phyloP scores from a whole-genome alignment of 164 flowering plant genomes.

The Pachysandra terminalis region DNA sequence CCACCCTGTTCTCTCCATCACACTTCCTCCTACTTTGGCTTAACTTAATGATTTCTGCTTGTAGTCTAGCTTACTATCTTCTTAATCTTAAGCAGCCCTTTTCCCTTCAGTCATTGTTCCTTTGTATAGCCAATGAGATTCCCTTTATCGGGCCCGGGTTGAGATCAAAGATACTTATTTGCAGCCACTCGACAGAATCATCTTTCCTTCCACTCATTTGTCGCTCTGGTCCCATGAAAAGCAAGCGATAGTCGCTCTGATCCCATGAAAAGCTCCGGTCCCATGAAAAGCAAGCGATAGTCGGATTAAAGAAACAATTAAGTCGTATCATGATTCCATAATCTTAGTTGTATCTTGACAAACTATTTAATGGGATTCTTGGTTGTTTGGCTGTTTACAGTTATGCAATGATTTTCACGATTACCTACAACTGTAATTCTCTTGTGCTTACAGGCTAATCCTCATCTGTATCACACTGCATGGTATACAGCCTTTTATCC shows the following conservation, averaged over 20 bases:
- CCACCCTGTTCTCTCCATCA: slow-evolving; percentile 1
- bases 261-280: neutral
- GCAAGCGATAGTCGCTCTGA: too few species aligned
- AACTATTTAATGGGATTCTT: neutral
- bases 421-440: too few species aligned
- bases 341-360: neutral
- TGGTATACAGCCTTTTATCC: too few species aligned
- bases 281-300: neutral
- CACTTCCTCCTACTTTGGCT: neutral
- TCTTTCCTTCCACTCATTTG: neutral
- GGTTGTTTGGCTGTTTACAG: neutral
- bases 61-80: neutral
- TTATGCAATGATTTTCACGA: too few species aligned
- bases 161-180: neutral
- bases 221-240: neutral
- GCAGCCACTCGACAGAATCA: neutral
- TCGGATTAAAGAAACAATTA: neutral
- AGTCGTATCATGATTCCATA: neutral
- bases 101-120: neutral
- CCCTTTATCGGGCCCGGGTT: neutral
- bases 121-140: neutral
- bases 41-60: neutral
- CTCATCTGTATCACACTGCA: neutral
- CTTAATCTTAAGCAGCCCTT: neutral
- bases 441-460: neutral